Evolutionary conservation across 805 yeast genomes (phyloP), one percentile per base, ranked within the genome.

Genomic region (Candida nemodendra): DNA sequence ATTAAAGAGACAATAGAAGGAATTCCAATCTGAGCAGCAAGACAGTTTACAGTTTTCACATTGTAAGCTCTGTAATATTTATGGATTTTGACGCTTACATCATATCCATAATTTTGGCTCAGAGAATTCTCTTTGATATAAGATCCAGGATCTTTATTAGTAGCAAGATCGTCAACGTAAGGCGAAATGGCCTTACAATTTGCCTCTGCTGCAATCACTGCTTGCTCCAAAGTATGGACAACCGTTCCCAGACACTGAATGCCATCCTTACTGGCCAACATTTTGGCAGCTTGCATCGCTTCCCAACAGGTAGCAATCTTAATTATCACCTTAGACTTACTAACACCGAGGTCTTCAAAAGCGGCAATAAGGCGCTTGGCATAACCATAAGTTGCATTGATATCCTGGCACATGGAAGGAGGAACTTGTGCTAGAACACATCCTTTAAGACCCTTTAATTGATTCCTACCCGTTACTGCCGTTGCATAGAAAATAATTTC

Each of bases 131-230:
- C 38, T 35, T 16, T 41, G 40, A 42, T 41, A 19, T 47, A 51
- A 2, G 40, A 23, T n/a, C 48, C 32, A 13, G 53, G 49, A 32
- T 59, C 61, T 15, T 57, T 35, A 30, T 53, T 52, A 11, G 42
- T 53, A 22, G 49, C 49, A 18, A 59, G 41, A n/a, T 48, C 44
- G 37, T 62, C 64, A 25, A 62, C 62, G 39, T 62, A 62, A 6
- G 66, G 55, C 4, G 64, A 51, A 32, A 62, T 53, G 14, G 49
- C 53, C 9, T 32, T 42, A 37, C 65, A 60, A 5, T 58, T 57
- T n/a, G 61, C 62, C 34, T 62, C 65, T 15, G 64, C 63, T 12
- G 66, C 63, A 12, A 57, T 37, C 16, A 62, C 48, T 8, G 60
- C 66, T 41, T 62, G 66, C 23, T 50, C 60, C 12, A 61, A 38